phyloP scores from a whole-genome alignment of 1,284 basidiomycete species.

The Tilletiopsis washingtonensis region DNA sequence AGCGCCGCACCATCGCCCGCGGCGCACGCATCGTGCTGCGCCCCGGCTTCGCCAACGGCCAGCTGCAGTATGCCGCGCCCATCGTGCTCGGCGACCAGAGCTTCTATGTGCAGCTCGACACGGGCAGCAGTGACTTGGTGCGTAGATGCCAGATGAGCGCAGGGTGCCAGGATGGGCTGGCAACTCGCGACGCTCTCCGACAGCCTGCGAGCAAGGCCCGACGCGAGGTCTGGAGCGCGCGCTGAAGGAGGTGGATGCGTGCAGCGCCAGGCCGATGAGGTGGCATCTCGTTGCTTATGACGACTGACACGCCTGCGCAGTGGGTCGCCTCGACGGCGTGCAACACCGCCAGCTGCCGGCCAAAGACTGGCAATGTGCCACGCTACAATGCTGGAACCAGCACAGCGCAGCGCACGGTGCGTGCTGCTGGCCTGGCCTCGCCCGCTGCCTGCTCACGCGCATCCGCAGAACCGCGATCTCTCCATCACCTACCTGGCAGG shows the following conservation, averaged over 20 bases:
- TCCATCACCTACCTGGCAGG: slow-evolving; percentile 31
- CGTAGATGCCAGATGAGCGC: neutral
- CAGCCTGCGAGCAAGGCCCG: neutral
- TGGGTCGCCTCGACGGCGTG: slow-evolving; percentile 34
- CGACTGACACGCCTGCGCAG: neutral
- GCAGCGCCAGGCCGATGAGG: neutral
- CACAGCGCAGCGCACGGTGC: neutral
- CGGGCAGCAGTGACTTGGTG: slow-evolving; percentile 28
- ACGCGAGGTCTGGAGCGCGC: neutral
- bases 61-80: slow-evolving; percentile 32
- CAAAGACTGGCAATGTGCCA: slow-evolving; percentile 14
- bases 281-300: neutral
- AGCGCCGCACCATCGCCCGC: slow-evolving; percentile 8
- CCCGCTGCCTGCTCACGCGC: neutral
- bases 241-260: neutral
- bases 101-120: slow-evolving; percentile 32
- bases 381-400: slow-evolving; percentile 20
- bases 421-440: neutral
- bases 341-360: slow-evolving; percentile 17
- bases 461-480: slow-evolving; percentile 16
- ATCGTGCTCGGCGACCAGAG: slow-evolving; percentile 22
- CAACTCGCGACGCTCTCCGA: neutral
- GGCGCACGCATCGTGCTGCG: slow-evolving; percentile 25
- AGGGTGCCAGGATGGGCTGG: neutral
- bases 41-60: slow-evolving; percentile 20